A percentile compares a stretch with the other conserved stretches of the same genome.
These are phyloP conservation scores for Daedalea quercina DNA, from an alignment of 768 basidiomycete species.

Conservation along the genomic window DNA sequence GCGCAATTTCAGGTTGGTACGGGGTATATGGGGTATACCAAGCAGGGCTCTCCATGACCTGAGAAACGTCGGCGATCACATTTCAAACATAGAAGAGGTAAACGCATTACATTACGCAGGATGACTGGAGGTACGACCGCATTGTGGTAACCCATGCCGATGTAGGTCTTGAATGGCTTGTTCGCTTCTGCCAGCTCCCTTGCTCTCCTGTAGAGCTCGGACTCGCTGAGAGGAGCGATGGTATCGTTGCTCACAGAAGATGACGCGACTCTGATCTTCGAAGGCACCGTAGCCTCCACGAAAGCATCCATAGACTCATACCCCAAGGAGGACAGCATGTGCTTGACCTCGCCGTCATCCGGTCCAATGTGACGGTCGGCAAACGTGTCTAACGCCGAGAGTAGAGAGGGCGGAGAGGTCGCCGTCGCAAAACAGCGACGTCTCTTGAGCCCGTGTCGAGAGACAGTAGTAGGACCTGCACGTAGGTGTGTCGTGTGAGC, in stretches of 20 bases:
- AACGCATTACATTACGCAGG: constrained; percentile 68
- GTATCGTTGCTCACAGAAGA: constrained; percentile 55
- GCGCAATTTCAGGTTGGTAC: constrained; percentile 97
- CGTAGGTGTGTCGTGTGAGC: constrained; percentile 8
- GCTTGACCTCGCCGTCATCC: constrained; percentile 66
- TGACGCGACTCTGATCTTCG: constrained; percentile 65
- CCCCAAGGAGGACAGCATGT: constrained; percentile 81
- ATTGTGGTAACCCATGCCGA: constrained; percentile 97
- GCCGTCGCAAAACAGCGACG: constrained; percentile 50
- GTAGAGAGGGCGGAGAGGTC: constrained; percentile 56
- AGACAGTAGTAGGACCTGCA: constrained; percentile 6
- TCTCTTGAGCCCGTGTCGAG: constrained; percentile 12
- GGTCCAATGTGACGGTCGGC: constrained; percentile 90
- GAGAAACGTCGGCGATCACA: not conserved
- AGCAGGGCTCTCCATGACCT: constrained; percentile 92
- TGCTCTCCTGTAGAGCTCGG: constrained; percentile 71
- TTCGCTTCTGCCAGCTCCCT: constrained; percentile 75
- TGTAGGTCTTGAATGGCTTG: constrained; percentile 83
- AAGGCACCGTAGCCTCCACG: constrained; percentile 74
- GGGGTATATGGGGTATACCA: constrained; percentile 99
- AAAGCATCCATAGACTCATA: constrained; percentile 88
- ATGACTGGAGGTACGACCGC: constrained; percentile 96
- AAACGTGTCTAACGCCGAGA: constrained; percentile 87
- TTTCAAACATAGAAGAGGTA: not conserved
- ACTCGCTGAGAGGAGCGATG: constrained; percentile 78